Conservation (phyloP, 257 asterid species). For the Lavandula angustifolia region DNA sequence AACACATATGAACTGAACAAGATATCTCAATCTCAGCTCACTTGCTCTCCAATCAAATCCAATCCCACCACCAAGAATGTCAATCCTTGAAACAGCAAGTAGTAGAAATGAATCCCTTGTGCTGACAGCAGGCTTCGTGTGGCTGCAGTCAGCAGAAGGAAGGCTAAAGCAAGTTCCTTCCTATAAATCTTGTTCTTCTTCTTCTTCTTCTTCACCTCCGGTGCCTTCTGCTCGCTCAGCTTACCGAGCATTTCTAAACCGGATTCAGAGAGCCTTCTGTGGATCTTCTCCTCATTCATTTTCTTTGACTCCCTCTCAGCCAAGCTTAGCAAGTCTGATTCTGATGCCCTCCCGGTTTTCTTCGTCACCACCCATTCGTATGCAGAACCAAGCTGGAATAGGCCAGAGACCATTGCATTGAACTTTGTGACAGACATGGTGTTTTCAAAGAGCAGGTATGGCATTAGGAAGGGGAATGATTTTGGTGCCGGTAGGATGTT, state of each 20-base stretch:
- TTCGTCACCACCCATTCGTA: slow-evolving; percentile 96
- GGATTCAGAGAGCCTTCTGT: slow-evolving; percentile 76
- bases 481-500: slow-evolving; percentile 82
- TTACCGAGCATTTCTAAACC: slow-evolving; percentile 74
- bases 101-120: slow-evolving; percentile 91
- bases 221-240: slow-evolving; percentile 32
- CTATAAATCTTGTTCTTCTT: slow-evolving; percentile 72
- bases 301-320: slow-evolving; percentile 65
- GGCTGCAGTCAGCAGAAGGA: slow-evolving; percentile 80
- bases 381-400: slow-evolving; percentile 84
- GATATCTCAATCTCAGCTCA: slow-evolving; percentile 45
- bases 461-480: slow-evolving; percentile 89
- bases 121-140: slow-evolving; percentile 78
- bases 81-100: slow-evolving; percentile 82
- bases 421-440: slow-evolving; percentile 96
- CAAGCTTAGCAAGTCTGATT: slow-evolving; percentile 65
- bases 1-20: slow-evolving; percentile 22
- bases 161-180: slow-evolving; percentile 79
- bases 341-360: slow-evolving; percentile 84
- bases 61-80: slow-evolving; percentile 79
- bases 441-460: slow-evolving; percentile 90
- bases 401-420: slow-evolving; percentile 91
- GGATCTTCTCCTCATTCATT: slow-evolving; percentile 58
- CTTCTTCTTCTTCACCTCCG: slow-evolving; percentile 54
- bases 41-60: slow-evolving; percentile 91